Base-by-base conservation (phyloP, 2,329 filamentous ascomycete species). In the Fusarium xylarioides region DNA sequence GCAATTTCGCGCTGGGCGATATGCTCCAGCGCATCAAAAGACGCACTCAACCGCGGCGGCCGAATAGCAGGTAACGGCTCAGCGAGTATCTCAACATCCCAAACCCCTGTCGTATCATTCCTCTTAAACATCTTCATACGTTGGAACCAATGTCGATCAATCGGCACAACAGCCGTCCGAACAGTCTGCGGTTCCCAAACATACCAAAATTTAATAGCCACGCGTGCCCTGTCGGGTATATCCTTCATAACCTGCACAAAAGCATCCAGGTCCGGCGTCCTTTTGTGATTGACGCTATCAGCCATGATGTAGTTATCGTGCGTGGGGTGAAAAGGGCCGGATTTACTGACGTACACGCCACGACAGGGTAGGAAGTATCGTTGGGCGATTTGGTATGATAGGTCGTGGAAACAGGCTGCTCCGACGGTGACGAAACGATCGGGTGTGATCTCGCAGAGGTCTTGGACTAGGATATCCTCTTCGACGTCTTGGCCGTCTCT, bases 331-430 rank as follows among this genome's bases (percentile, higher is more conserved):
- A 72, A 73, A 0, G 65, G 65, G 1, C 69, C 70, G 4, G 70
- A 35, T 16, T 73, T 72, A 15, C 65, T 61, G 14, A 98, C 92
- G 79, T 94, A 99, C 18, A 98, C 95, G n/a, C 96, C 96, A 80
- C 95, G 92, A 74, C 94, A 93, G 12, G 95, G 91, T 60, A 99
- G 95, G 30, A 95, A 95, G 80, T 98, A 98, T 10, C 98, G 88
- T 12, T 97, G 91, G 16, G 96, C 95, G 82, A 98, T 94, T 80
- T 99, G 96, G 81, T 99, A 99, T 2, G 96, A 99, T 18, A 99
- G 86, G 78, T 97, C 90, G 83, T 99, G 96, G 85, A 99, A 98
- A 62, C 94, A 95, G 19, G 91, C 95, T 28, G 96, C 96, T 44
- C 95, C 94, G 42, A 98, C 95, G 5, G 94, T 94, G 52, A 98